Base-by-base conservation (phyloP, 108 stramenopile genomes). In the Skeletonema grethae region DNA sequence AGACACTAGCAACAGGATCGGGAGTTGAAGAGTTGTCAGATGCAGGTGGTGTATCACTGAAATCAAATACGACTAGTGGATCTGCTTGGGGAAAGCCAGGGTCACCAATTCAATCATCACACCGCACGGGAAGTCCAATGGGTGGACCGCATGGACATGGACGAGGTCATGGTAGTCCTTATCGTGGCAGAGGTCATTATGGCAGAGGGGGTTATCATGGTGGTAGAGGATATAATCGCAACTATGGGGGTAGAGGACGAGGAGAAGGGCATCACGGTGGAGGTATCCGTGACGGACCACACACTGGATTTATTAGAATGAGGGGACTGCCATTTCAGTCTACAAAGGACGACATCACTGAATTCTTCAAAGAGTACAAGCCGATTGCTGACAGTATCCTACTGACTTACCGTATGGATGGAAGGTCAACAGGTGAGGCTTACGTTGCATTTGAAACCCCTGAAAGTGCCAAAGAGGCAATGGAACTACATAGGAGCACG, bases 271-370 rank as follows among this genome's bases (percentile, higher is more conserved):
- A 85, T 77, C 71, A 79, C 29, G 90, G 93, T 73, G 93, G 93
- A 53, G 93, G 93, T 18, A 91, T 90, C 55, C 93, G 90, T 56
- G 87, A 91, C 68, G 93, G 93, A 36, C 91, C 90, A 39, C 95
- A 97, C 75, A 97, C 97, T 15, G 97, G 96, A 15, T 93, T 86
- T 64, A 79, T 98, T 29, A 81, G 95, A 18, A 89, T 98, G 94
- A 79, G 97, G 57, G 97, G 97, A 48, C 75, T 98, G 56, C 97
- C 97, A 9, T 98, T 98, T 72, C 86, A 87, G 57, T 85, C 94
- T 2, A 87, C 90, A 20, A 95, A 89, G 79, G 84, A 92, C 46
- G 97, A 98, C 57, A 87, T 98, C 70, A 53, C 88, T 48, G 79
- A 89, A 43, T 98, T 98, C 82, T 98, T 98, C 77, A 84, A 86